phyloP scores from a whole-genome alignment of 805 yeast genomes.

The Cyberlindnera galapagoensis region DNA sequence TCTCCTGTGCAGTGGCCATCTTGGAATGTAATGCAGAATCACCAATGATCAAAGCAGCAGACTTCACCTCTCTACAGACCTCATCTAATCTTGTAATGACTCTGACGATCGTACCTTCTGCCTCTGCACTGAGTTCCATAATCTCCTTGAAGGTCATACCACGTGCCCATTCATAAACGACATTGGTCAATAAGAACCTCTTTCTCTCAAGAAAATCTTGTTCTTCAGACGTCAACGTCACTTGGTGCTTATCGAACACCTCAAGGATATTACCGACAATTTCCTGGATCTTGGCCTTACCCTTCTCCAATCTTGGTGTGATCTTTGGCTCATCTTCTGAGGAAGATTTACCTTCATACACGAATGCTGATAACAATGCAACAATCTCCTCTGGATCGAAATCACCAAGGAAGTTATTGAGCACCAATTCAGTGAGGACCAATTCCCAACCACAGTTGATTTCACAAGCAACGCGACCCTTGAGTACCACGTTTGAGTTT shows the following conservation, averaged over 20 bases:
- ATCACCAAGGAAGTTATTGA: constrained; percentile 88
- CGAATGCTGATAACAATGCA: constrained; percentile 88
- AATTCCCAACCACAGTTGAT: constrained; percentile 88
- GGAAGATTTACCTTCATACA: constrained; percentile 72
- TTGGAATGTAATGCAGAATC: constrained; percentile 84
- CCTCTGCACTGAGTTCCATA: constrained; percentile 81
- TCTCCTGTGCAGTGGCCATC: constrained; percentile 89
- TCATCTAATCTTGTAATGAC: constrained; percentile 93
- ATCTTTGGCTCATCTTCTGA: constrained; percentile 54
- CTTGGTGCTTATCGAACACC: constrained; percentile 61
- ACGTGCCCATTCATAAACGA: constrained; percentile 97
- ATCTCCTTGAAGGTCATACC: constrained; percentile 89
- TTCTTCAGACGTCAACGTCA: constrained; percentile 76
- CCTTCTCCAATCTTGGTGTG: constrained; percentile 77
- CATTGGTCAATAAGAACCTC: constrained; percentile 86
- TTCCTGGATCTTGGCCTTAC: constrained; percentile 58
- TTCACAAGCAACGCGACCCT: constrained; percentile 94
- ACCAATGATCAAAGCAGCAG: constrained; percentile 91
- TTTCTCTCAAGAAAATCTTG: constrained; percentile 75
- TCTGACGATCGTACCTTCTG: constrained; percentile 95
- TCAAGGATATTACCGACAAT: constrained; percentile 58
- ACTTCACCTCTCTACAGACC: constrained; percentile 88
- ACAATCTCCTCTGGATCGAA: constrained; percentile 95
- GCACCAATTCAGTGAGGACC: constrained; percentile 77
- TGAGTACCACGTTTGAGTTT: constrained; percentile 68